Evolutionary conservation across 441 rosid species (phyloP).

Genomic region (Dalechampia spathulata): DNA sequence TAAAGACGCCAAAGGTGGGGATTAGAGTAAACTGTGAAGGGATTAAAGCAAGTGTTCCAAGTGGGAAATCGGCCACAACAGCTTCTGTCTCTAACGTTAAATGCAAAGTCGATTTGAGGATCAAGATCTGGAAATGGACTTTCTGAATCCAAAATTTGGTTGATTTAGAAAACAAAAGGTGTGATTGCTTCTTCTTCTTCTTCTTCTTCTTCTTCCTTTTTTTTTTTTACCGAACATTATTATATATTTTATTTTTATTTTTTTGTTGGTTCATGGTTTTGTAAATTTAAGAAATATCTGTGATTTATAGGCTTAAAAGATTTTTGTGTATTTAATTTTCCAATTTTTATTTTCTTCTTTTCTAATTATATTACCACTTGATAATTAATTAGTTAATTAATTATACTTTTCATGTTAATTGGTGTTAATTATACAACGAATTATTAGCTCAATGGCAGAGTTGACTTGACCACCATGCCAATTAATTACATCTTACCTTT

Average conservation of each 20-base stretch:
- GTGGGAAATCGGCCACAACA: slow-evolving; percentile 42
- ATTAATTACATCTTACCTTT: no score
- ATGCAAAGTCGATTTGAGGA: slow-evolving; percentile 67
- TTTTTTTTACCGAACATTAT: not conserved
- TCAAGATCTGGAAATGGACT: slow-evolving; percentile 86
- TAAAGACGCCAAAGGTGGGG: slow-evolving; percentile 49
- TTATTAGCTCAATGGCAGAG: no score
- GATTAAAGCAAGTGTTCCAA: slow-evolving; percentile 43
- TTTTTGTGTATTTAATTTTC: not conserved
- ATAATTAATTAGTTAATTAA: no score
- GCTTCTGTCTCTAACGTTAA: slow-evolving; percentile 46
- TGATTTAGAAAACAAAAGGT: slow-evolving; percentile 8
- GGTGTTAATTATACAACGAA: no score
- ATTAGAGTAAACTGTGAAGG: slow-evolving; percentile 61
- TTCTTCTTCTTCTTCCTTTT: not conserved
- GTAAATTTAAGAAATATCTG: slow-evolving; percentile 18
- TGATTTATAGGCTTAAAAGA: slow-evolving; percentile 1
- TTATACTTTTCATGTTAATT: no score
- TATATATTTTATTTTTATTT: not conserved
- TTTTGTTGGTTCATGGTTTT: slow-evolving; percentile 2
- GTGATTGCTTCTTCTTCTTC: slow-evolving; percentile 8
- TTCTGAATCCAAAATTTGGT: slow-evolving; percentile 15
- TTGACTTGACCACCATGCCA: no score
- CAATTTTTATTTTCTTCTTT: not conserved
- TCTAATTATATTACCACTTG: not conserved